Evolutionary conservation across 306 rosid species (phyloP).

Genomic region (Acmispon strigosus): DNA sequence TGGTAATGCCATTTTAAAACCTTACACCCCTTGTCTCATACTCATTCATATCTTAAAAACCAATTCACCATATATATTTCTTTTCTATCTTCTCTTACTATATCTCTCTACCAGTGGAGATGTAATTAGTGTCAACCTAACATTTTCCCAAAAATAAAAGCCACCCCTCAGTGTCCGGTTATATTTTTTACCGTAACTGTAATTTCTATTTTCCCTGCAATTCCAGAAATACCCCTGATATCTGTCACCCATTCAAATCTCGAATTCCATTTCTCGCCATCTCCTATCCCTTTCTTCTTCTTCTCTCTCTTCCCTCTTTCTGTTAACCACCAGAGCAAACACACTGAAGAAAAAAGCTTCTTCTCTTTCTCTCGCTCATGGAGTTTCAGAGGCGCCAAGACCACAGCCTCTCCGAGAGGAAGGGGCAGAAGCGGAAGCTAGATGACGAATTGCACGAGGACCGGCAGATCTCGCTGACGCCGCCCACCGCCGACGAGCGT

Average conservation of each 20-base stretch:
- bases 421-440: slow-evolving; percentile 92
- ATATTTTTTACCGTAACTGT: background rate
- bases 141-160: too few species aligned
- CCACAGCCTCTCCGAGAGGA: slow-evolving; percentile 67
- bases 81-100: too few species aligned
- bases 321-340: slow-evolving; percentile 21
- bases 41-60: too few species aligned
- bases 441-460: slow-evolving; percentile 64
- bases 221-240: slow-evolving; percentile 33
- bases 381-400: slow-evolving; percentile 62
- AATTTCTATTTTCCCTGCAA: background rate
- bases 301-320: background rate
- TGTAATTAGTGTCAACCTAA: too few species aligned
- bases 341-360: slow-evolving; percentile 19
- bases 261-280: slow-evolving; percentile 26
- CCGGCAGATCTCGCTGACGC: slow-evolving; percentile 50
- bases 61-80: too few species aligned
- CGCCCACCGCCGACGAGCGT: slow-evolving; percentile 65
- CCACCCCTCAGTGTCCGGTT: too few species aligned
- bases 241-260: slow-evolving; percentile 32
- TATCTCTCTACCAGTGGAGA: too few species aligned
- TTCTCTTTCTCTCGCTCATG: slow-evolving; percentile 38
- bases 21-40: too few species aligned
- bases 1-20: too few species aligned
- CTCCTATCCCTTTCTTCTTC: background rate